These are phyloP conservation scores for Ophiostoma ulmi DNA, from an alignment of 2,329 filamentous ascomycete genomes.

Conservation along the genomic window DNA sequence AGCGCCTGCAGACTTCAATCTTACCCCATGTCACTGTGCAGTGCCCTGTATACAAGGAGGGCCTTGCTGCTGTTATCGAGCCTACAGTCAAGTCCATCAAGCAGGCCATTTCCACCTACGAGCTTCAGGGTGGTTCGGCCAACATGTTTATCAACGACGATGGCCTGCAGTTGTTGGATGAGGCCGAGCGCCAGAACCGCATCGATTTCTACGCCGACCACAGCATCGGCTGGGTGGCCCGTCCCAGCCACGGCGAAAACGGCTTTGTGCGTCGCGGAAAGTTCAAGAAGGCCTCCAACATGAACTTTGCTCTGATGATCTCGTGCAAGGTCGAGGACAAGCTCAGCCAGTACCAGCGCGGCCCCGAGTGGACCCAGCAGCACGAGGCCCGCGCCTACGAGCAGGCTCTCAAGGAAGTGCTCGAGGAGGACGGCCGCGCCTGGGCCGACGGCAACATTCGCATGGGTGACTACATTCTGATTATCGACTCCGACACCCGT, in stretches of 20 bases:
- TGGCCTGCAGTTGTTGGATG: constrained; percentile 62
- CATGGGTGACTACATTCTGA: constrained; percentile 74
- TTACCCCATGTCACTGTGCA: constrained; percentile 77
- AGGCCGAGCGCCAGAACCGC: constrained; percentile 56
- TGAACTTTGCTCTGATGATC: constrained; percentile 65
- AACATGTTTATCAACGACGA: constrained; percentile 76
- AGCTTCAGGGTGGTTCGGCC: constrained; percentile 70
- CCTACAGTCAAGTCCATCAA: constrained; percentile 75
- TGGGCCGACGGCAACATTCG: constrained; percentile 84
- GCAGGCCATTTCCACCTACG: constrained; percentile 70
- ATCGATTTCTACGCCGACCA: constrained; percentile 66
- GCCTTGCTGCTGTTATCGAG: constrained; percentile 65
- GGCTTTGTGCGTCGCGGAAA: constrained; percentile 60
- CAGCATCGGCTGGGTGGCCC: constrained; percentile 64
- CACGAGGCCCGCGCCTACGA: constrained; percentile 65
- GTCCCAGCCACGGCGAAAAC: constrained; percentile 58
- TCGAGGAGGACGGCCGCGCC: constrained; percentile 63
- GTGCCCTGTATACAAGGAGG: constrained; percentile 85
- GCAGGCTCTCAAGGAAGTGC: constrained; percentile 57
- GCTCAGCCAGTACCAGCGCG: constrained; percentile 52
- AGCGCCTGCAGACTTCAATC: constrained; percentile 50
- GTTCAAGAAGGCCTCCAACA: constrained; percentile 68
- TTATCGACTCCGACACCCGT: constrained; percentile 76
- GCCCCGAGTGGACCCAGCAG: constrained; percentile 59
- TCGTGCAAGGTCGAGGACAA: constrained; percentile 67